Evolutionary conservation across 2,329 filamentous ascomycete species (phyloP), one percentile per base, ranked within the genome.

Genomic region (Cephalotrichum gorgonifer): DNA sequence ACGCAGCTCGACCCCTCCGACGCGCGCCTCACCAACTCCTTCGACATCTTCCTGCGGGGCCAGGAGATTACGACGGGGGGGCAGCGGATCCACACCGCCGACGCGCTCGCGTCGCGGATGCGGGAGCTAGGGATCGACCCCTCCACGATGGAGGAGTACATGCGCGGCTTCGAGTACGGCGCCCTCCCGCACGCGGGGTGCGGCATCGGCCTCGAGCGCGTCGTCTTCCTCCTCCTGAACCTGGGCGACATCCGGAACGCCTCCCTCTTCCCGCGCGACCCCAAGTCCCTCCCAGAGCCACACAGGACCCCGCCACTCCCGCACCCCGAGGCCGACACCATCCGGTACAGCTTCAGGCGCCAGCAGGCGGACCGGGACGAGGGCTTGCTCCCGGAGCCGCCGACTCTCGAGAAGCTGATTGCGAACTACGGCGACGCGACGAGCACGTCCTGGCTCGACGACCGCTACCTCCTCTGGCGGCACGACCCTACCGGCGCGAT

Each of bases 341-440:
- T 49, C 9, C 47, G 58, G 76, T 85, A 52, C 71, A 82, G 71
- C 65, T 61, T 67, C 51, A 42, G n/a, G 33, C 30, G 43, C 31
- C 17, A 14, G 11, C 35, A 41, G 2, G 38, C 28, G 26, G 23
- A 31, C 23, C 59, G 64, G 56, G 58, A 65, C 54, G 57, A 65
- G 52, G 50, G 57, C 12, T 71, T 85, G 48, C n/a, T 39, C 2
- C 20, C 20, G 35, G 17, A 20, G 35, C 35, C 35, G 35, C 89
- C 89, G 47, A 75, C 87, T 0, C 63, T 96, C 5, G 87, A 90
- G 62, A 85, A 95, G 61, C 81, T 96, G 39, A 89, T 96, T 63
- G 88, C 88, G 60, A 96, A 96, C 65, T 96, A 96, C 57, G 90
- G 90, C 53, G 90, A 96, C 64, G 88, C 90, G 2, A 89, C 88